phyloP scores from a whole-genome alignment of 306 rosid species.

The Trichosanthes truncata region DNA sequence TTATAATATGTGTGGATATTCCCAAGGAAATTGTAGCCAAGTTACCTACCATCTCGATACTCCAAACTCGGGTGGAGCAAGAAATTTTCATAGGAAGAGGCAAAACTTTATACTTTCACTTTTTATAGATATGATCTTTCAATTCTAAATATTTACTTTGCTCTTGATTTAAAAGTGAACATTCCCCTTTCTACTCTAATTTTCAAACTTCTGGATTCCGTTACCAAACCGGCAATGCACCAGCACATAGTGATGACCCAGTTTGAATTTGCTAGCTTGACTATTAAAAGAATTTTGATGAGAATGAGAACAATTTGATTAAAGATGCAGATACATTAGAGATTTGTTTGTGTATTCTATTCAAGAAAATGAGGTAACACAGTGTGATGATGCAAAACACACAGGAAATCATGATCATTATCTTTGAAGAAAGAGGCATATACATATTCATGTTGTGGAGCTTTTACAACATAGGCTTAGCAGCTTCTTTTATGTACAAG shows the following conservation, averaged over 20 bases:
- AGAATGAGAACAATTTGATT: too few species aligned
- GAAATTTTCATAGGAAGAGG: too few species aligned
- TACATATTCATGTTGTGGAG: slow-evolving; percentile 5
- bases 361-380: neutral
- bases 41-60: neutral
- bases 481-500: slow-evolving; percentile 5
- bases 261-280: too few species aligned
- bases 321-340: neutral
- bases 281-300: too few species aligned
- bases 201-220: too few species aligned
- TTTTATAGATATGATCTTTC: too few species aligned
- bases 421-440: neutral
- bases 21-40: neutral
- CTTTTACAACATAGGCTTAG: neutral
- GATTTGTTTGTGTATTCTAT: neutral
- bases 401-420: neutral
- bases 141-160: too few species aligned
- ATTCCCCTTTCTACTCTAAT: too few species aligned
- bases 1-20: neutral
- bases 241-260: too few species aligned
- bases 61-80: neutral
- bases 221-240: too few species aligned
- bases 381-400: neutral
- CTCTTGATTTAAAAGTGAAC: too few species aligned
- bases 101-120: too few species aligned